Evolutionary conservation across 1,284 basidiomycete genomes (phyloP), one percentile per base, ranked within the genome.

Genomic region (Ustilago sp.): DNA sequence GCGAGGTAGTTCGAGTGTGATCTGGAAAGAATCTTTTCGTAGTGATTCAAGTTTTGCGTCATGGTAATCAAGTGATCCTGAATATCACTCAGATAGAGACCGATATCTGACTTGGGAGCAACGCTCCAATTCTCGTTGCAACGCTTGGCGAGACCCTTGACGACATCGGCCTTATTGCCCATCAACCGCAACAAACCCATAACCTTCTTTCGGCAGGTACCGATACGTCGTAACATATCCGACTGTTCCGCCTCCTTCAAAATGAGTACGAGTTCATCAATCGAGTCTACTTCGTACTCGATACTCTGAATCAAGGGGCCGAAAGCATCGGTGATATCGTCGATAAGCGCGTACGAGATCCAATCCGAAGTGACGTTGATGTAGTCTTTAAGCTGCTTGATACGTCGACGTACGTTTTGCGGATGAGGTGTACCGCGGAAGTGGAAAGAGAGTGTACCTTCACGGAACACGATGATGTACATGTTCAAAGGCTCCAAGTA

Each of bases 101-200:
- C 95, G 76, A 99, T 99, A 86, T 99, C 96, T 9, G 93, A 94
- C 74, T 97, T 98, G 0, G 97, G 97, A 15, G 97, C 96, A 9
- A 99, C 93, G 63, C 93, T 91, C 97, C 97, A 99, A 85, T 99
- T 97, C 88, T 99, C 97, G 86, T 99, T 99, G 85, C 95, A 86
- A 75, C 96, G 90, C 88, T 99, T 99, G 36, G 96, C 95, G 41
- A 99, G 88, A 17, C 97, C 97, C 86, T 99, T 99, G 74, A 99
- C 97, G 71, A 99, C 97, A 85, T 99, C 97, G 53, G 97, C 97
- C 89, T 99, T 99, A 88, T 97, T 98, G 43, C 97, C 97, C 96
- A 99, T 98, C 60, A 99, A 88, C 7, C 89, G 85, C 58, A 99
- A 87, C 43, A 99, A 88, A 35, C 97, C 97, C 97, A 99, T 99